Evolutionary conservation across 257 asterid species (phyloP), one percentile per base, ranked within the genome.

Genomic region (Prunella vulgaris): DNA sequence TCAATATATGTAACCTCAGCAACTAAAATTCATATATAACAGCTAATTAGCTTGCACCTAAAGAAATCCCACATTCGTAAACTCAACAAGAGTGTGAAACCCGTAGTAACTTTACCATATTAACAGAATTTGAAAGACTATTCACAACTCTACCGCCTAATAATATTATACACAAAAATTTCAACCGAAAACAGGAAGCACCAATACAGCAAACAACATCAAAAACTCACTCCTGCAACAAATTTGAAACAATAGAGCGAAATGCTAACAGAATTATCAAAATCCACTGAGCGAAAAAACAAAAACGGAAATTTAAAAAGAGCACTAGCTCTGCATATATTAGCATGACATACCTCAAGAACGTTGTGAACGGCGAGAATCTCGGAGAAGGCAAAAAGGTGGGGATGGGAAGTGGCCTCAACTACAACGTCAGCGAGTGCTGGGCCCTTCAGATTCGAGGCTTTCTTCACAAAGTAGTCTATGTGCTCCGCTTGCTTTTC

Each of bases 371-470:
- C 84, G 5, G 90, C 51, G 60, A 89, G 89, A 81, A 92, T 86
- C 88, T 92, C 98, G 18, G 98, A 86, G 83, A 92, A 92, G 60
- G 96, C 98, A 60, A 88, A 92, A 20, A 92, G 95, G 9, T 88
- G 80, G 4, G 98, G 96, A 58, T 92, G 97, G 3, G 96, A 89
- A 73, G 98, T 92, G 70, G 97, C 97, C 65, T 86, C 95, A 18
- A 84, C 83, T 76, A 92, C 75, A 72, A 85, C 80, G 71, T 42
- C 63, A 24, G 80, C 77, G 3, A 92, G 88, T 2, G 81, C 79
- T 3, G 90, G 54, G 58, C 95, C 96, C 52, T 73, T 80, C 17
- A 71, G 75, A 52, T 63, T 65, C 25, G 93, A 81, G 27, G 96
- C 95, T 76, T 88, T 84, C 77, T 92, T 89, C 79, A 90, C 96